Conservation (phyloP, 2,329 filamentous ascomycete genomes). For the Hawksworthiomyces lignivorus region DNA sequence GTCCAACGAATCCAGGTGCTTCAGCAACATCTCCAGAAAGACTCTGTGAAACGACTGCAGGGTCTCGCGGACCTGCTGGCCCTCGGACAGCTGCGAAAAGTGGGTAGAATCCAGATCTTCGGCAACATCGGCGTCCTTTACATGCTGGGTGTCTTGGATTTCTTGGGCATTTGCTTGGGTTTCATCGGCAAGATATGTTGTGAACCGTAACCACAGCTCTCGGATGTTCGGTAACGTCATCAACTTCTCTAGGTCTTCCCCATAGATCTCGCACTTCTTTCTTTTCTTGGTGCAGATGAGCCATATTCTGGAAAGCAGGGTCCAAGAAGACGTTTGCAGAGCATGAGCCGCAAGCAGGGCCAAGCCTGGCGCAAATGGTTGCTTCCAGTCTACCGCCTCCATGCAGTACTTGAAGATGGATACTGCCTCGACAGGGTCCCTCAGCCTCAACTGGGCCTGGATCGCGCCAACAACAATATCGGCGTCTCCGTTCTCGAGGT, state of each 20-base stretch:
- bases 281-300: conserved; percentile 20
- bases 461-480: conserved; percentile 32
- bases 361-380: conserved; percentile 24
- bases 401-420: conserved; percentile 30
- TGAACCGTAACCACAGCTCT: not conserved
- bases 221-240: not conserved
- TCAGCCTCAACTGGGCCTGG: conserved; percentile 32
- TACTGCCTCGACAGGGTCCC: conserved; percentile 31
- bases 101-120: too few relatives aligned
- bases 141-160: too few relatives aligned
- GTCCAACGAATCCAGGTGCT: conserved; percentile 14
- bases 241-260: conserved; percentile 27
- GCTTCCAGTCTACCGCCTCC: conserved; percentile 3
- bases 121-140: too few relatives aligned
- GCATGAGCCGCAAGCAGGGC: conserved; percentile 36
- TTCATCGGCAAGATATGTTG: too few relatives aligned
- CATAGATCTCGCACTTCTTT: conserved; percentile 1
- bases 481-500: conserved; percentile 31
- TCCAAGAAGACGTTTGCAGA: conserved; percentile 30
- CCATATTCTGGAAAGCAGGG: conserved; percentile 29
- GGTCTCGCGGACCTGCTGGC: not conserved
- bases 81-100: too few relatives aligned
- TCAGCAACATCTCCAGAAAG: conserved; percentile 10
- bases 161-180: too few relatives aligned
- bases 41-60: conserved; percentile 5